Conservation (phyloP, 1,139 yeast genomes). For the Pichia sp. region DNA sequence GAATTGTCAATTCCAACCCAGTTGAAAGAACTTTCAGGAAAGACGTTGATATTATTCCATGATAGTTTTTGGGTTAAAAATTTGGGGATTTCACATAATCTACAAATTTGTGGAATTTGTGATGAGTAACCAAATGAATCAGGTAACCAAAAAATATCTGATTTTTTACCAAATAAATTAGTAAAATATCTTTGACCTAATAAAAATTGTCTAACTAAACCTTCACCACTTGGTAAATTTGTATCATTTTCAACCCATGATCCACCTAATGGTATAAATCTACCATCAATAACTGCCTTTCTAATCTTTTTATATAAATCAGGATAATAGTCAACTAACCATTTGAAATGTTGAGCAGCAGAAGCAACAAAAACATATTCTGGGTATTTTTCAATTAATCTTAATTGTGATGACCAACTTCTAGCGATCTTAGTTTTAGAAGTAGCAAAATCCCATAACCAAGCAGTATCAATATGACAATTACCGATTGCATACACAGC, state of each 20-base stretch:
- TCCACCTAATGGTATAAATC: constrained; percentile 89
- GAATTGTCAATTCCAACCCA: constrained; percentile 95
- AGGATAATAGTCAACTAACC: constrained; percentile 85
- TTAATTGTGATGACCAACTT: constrained; percentile 91
- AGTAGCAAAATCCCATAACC: constrained; percentile 98
- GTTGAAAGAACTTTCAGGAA: constrained; percentile 86
- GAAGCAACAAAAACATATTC: constrained; percentile 93
- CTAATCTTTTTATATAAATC: constrained; percentile 59
- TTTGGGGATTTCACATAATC: constrained; percentile 71
- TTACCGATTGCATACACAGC: constrained; percentile 83
- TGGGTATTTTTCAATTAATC: constrained; percentile 79
- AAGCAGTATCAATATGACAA: constrained; percentile 96
- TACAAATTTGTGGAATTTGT: constrained; percentile 89
- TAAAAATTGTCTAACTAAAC: constrained; percentile 79
- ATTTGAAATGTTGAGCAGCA: constrained; percentile 91
- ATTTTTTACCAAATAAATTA: constrained; percentile 68
- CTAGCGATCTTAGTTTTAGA: constrained; percentile 86
- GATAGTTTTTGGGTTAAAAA: constrained; percentile 90
- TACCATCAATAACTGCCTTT: constrained; percentile 61
- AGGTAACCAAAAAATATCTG: constrained; percentile 86
- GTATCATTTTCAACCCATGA: constrained; percentile 98
- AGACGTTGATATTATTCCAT: constrained; percentile 89
- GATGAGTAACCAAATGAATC: constrained; percentile 96
- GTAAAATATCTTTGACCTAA: constrained; percentile 83
- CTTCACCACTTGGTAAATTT: constrained; percentile 88